These are phyloP conservation scores for Irpex sp. DNA, from an alignment of 1,284 basidiomycete species.

Conservation along the genomic window DNA sequence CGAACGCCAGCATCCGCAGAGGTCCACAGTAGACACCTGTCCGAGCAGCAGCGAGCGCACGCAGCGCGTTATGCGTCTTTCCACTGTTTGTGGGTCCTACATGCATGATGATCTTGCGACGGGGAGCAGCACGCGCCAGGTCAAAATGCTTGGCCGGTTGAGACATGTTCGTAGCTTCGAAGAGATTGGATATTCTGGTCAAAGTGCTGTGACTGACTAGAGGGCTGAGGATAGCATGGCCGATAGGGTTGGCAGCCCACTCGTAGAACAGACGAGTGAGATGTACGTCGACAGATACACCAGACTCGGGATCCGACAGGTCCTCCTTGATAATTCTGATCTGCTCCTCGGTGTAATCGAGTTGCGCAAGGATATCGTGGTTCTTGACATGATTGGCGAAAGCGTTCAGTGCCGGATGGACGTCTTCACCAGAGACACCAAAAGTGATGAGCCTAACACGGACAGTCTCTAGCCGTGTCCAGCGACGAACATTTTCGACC, in stretches of 20 bases:
- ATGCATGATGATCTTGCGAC: constrained; percentile 87
- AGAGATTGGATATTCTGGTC: constrained; percentile 35
- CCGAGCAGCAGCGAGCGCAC: constrained; percentile 76
- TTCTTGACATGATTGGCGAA: constrained; percentile 33
- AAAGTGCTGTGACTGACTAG: constrained; percentile 30
- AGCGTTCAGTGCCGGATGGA: constrained; percentile 30
- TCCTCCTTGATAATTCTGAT: constrained; percentile 26
- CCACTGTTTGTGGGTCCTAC: constrained; percentile 98
- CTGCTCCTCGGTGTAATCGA: constrained; percentile 34
- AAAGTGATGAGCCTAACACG: constrained; percentile 35
- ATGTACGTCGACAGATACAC: constrained; percentile 26
- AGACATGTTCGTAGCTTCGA: constrained; percentile 35
- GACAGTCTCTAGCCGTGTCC: constrained; percentile 27
- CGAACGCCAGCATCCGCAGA: constrained; percentile 89
- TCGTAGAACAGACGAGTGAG: constrained; percentile 42
- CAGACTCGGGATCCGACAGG: constrained; percentile 20
- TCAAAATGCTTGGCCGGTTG: constrained; percentile 39
- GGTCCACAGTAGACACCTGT: constrained; percentile 90
- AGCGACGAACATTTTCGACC: constrained; percentile 20
- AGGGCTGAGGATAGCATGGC: constrained; percentile 22
- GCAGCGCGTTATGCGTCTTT: constrained; percentile 92
- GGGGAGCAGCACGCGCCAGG: constrained; percentile 34
- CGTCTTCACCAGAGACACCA: constrained; percentile 37
- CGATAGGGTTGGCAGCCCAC: constrained; percentile 41
- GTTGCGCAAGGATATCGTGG: constrained; percentile 31